Base-by-base conservation (phyloP, 1,284 basidiomycete species). In the Rhodotorula mucilaginosa region DNA sequence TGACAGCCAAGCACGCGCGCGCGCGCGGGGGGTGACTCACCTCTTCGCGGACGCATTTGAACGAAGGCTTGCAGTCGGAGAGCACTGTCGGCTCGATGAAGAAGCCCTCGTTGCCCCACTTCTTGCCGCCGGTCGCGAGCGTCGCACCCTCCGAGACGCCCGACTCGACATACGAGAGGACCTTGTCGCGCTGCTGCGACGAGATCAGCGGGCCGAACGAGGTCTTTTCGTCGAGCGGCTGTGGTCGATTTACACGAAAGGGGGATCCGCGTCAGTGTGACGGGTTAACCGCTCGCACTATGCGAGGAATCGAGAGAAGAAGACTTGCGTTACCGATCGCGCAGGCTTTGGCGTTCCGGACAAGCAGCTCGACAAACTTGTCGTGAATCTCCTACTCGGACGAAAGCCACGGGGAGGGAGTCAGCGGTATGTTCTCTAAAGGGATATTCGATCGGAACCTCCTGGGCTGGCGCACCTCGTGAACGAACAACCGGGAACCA, bases 61-160 rank as follows among this genome's bases (percentile, higher is more conserved):
- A 76, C 23, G 67, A 64, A 49, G 87, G 84, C 61, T 82, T 85
- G 67, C 80, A 79, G 61, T 79, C 75, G 29, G 75, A 72, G 54
- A 81, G 76, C 64, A 82, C 79, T 57, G 79, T 79, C 39, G 78
- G 78, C 63, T 76, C 70, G 51, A 80, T 67, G 66, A 76, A 83
- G 79, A 80, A 82, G n/a, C 82, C 82, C 64, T 79, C 72, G 61
- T 74, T 73, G 26, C 54, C 54, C 74, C 79, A 72, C 81, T 88
- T 90, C 78, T 86, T 84, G 34, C 94, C 96, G 46, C 96, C 96
- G 12, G 91, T 83, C 48, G 88, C 82, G 31, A 89, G 82, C 75
- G 87, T 90, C 29, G 95, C 95, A 26, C 95, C 95, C 79, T 91
- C 88, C 74, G 86, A 80, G 81, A 91, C 92, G 48, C 94, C 96